Evolutionary conservation across 495 filamentous ascomycete species (phyloP).

Genomic region (Daldinia concentrica): DNA sequence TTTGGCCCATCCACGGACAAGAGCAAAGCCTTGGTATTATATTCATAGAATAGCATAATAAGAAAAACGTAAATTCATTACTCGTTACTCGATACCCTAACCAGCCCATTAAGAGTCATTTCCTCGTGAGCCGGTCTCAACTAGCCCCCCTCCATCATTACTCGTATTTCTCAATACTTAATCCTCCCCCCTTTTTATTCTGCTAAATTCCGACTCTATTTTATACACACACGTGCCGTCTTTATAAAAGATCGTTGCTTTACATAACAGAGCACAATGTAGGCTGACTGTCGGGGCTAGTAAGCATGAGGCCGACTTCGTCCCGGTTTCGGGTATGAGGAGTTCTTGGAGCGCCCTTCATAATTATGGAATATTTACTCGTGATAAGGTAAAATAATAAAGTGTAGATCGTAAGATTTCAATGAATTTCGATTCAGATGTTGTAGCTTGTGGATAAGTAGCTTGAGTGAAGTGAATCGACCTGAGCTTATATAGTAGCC

Average conservation of each 20-base stretch:
- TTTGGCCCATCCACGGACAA: too few species aligned
- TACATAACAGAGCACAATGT: slow-evolving; percentile 35
- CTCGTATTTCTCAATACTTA: not conserved
- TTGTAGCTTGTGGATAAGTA: not conserved
- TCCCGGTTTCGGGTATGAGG: slow-evolving; percentile 26
- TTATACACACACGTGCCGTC: not conserved
- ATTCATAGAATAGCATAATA: not conserved
- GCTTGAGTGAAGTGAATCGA: not conserved
- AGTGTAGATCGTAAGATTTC: not conserved
- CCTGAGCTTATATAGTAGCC: not conserved
- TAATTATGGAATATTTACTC: not conserved
- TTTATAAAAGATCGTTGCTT: not conserved
- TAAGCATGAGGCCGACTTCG: slow-evolving; percentile 22
- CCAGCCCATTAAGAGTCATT: not conserved
- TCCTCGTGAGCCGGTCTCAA: not conserved
- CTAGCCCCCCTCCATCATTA: not conserved
- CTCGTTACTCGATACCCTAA: not conserved
- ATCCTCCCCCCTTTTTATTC: not conserved
- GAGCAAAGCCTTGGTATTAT: not conserved
- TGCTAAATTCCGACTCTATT: not conserved
- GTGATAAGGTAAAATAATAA: not conserved
- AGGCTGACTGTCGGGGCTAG: not conserved
- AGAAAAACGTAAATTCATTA: not conserved
- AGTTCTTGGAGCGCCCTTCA: slow-evolving; percentile 22
- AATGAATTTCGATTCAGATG: not conserved